Base-by-base conservation (phyloP, 345 rosid species). In the Cardamine chenopodiifolia region DNA sequence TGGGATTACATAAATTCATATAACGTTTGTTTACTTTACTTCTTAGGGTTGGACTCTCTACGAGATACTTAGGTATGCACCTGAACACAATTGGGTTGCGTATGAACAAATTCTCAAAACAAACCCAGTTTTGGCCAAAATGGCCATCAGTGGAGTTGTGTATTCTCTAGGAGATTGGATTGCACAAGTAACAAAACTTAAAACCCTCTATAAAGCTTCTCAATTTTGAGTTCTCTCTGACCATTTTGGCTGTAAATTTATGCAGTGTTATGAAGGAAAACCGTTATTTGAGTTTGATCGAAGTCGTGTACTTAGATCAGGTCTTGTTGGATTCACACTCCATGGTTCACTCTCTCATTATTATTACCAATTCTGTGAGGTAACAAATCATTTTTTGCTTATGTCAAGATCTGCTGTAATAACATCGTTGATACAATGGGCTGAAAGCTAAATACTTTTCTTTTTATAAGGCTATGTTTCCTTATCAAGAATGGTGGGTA, bases 291-390 rank as follows among this genome's bases (percentile, higher is more conserved):
- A 89, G 77, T 91, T 91, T 68, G 91, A 89, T 49, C 74, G 80
- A 31, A 61, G 74, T 61, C 90, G 94, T 39, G 80, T 82, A 79
- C 72, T 91, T 78, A 89, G 98, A 84, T 91, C 97, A 52, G 96
- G 97, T 58, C 89, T 93, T 74, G 98, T 89, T 66, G 97, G 97
- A 37, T 94, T 94, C 79, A 81, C 93, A 9, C 95, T 94, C 58
- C 98, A 94, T 64, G 98, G 98, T 70, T 94, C 96, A 29, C 88
- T 94, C 57, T 94, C 96, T 79, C 97, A 94, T 78, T 91, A 86
- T 72, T 93, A 91, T 73, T 93, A 93, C 82, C 96, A 91, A 42
- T 81, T 91, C 17, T 93, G 97, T 19, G 97, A 93, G 98, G 97
- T 93, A 35, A 66, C 68, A 70, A 55, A 2, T 8, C 1, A 44